phyloP scores from a whole-genome alignment of 1,139 yeast genomes.

The Suzukiozyma palmioleophila region DNA sequence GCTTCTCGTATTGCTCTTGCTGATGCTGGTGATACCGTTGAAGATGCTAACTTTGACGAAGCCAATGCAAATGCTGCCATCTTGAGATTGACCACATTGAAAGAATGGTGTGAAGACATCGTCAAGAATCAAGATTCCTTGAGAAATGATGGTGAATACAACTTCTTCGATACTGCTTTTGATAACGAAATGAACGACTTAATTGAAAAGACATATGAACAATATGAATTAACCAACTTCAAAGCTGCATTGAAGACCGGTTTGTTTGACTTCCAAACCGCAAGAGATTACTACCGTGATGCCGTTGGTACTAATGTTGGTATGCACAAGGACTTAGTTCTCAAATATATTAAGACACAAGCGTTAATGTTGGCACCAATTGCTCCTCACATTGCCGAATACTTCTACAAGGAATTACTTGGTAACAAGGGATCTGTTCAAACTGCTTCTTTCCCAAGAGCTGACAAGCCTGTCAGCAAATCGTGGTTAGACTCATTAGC shows the following conservation, averaged over 20 bases:
- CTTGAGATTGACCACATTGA: conserved; percentile 83
- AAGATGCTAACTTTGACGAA: conserved; percentile 98
- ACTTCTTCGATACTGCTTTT: conserved; percentile 83
- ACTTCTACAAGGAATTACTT: conserved; percentile 78
- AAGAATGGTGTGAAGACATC: conserved; percentile 91
- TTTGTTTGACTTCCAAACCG: conserved; percentile 87
- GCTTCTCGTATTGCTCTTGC: conserved; percentile 97
- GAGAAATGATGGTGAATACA: conserved; percentile 63
- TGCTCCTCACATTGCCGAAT: conserved; percentile 95
- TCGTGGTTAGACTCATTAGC: conserved; percentile 62
- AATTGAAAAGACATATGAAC: conserved; percentile 66
- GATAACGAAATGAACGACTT: conserved; percentile 90
- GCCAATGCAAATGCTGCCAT: conserved; percentile 96
- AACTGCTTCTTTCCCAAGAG: conserved; percentile 73
- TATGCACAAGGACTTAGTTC: conserved; percentile 81
- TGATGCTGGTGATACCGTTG: conserved; percentile 96
- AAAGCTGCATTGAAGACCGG: conserved; percentile 89
- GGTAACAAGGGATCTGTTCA: conserved; percentile 62
- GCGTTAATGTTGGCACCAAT: conserved; percentile 82
- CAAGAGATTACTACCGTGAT: conserved; percentile 96
- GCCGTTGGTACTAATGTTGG: conserved; percentile 51
- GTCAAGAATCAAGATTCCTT: conserved; percentile 48
- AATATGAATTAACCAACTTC: conserved; percentile 70
- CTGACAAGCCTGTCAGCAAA: conserved; percentile 59
- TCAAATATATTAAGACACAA: conserved; percentile 81